Percentiles rank a stretch among this genome's conserved stretches.
Evolutionary conservation across 495 filamentous ascomycete genomes (phyloP).

Genomic region (Chaetomium cochliodes): DNA sequence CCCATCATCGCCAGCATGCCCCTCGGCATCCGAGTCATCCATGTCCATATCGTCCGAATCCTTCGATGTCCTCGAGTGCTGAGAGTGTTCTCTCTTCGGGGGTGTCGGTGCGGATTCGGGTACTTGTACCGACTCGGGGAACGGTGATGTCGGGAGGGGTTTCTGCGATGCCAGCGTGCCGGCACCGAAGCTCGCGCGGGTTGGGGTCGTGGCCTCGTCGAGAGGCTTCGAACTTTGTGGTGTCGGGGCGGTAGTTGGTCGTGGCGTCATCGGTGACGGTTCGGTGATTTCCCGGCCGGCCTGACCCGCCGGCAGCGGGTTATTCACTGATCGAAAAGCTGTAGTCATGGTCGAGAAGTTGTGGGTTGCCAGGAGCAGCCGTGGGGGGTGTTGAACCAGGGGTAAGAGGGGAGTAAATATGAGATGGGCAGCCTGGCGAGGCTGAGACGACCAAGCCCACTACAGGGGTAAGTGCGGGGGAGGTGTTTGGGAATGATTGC

Average conservation of each 20-base stretch:
- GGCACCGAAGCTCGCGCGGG: conserved; percentile 54
- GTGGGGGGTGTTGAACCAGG: conserved; percentile 17
- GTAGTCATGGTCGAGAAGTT: conserved; percentile 42
- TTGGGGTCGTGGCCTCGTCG: conserved; percentile 61
- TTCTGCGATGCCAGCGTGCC: conserved; percentile 52
- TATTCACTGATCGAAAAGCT: conserved; percentile 76
- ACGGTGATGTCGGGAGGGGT: conserved; percentile 59
- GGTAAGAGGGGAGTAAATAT: conserved; percentile 30
- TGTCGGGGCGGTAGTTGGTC: conserved; percentile 49
- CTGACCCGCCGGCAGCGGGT: conserved; percentile 57
- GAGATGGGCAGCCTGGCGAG: conserved; percentile 34
- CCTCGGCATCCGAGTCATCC: conserved; percentile 67
- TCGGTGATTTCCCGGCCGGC: conserved; percentile 46
- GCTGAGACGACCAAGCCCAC: conserved; percentile 36
- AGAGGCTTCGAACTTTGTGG: conserved; percentile 39
- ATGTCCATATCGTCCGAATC: conserved; percentile 75
- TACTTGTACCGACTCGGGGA: conserved; percentile 52
- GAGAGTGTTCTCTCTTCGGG: conserved; percentile 58
- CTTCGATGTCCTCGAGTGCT: conserved; percentile 60
- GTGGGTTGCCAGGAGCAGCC: conserved; percentile 9
- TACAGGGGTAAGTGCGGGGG: conserved; percentile 40
- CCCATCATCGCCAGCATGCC: conserved; percentile 49
- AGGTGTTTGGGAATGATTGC: conserved; percentile 39
- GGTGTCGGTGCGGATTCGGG: conserved; percentile 44
- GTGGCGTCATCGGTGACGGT: conserved; percentile 62